Base-by-base conservation (phyloP, 2,329 filamentous ascomycete species). In the Fusarium sp. region DNA sequence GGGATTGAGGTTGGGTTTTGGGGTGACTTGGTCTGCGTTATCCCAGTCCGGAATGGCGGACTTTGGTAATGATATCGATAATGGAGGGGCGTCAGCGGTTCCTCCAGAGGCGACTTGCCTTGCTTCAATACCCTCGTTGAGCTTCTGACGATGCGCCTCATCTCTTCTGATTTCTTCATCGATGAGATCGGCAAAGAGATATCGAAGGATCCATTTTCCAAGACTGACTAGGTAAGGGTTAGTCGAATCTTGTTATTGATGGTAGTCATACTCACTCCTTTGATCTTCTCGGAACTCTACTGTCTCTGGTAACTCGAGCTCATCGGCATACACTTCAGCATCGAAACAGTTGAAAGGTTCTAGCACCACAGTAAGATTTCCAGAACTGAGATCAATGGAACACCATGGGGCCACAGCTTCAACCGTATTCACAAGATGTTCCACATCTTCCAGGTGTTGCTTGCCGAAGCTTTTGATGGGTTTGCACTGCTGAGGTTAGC, bases 321-420 rank as follows among this genome's bases (percentile, higher is more conserved):
- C 94, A 77, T 99, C 96, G 2, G 94, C 95, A 78, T 99, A 99
- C 80, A 97, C 92, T 77, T 99, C 96, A 18, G 94, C 96, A 80
- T 99, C 96, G 74, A 99, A 99, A 78, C 94, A 98, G 73, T 97
- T 97, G 76, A 96, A 97, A 42, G 94, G 93, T 77, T 99, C 96
- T 20, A 99, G 81, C 20, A 97, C 91, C 5, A 98, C 95, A 4
- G 94, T 95, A 58, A 99, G 84, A 67, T 93, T 94, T 37, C 96
- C 96, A 7, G 95, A 98, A 73, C 95, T 91, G 22, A 95, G 94
- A 76, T 99, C 94, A 56, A 98, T 92, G 3, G 93, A 93, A 78
- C 96, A 99, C 96, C 96, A 99, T 57, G 97, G 95, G 7, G 95
- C 92, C 41, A 98, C 93, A 32, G 91, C 94, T 77, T 97, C 94